Conservation (phyloP, 192 early-diverging fungal species). For the Entrophospora sp. region DNA sequence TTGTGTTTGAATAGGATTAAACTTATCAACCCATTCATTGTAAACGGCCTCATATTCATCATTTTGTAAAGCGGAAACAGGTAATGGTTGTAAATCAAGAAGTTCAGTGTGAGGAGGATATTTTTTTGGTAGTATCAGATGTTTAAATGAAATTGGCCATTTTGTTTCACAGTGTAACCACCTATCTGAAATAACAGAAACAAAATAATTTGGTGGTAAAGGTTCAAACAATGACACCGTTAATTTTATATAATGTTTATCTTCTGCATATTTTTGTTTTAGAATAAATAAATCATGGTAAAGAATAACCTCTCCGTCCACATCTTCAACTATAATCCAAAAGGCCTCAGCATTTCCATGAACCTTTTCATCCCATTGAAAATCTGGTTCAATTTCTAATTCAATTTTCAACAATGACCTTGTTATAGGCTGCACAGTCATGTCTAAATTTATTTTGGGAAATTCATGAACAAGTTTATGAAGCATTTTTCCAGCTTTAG, state of each 20-base stretch:
- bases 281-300: slow-evolving; percentile 89
- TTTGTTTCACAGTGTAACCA: slow-evolving; percentile 92
- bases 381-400: slow-evolving; percentile 88
- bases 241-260: slow-evolving; percentile 83
- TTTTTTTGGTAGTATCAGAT: slow-evolving; percentile 85
- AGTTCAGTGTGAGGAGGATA: slow-evolving; percentile 92
- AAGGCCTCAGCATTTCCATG: slow-evolving; percentile 81
- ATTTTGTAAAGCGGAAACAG: slow-evolving; percentile 69
- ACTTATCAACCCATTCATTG: slow-evolving; percentile 45
- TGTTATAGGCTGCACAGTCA: slow-evolving; percentile 89
- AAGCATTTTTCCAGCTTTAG: slow-evolving; percentile 82
- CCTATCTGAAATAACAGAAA: slow-evolving; percentile 84
- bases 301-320: slow-evolving; percentile 80
- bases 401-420: slow-evolving; percentile 85
- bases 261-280: slow-evolving; percentile 70
- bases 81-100: slow-evolving; percentile 86
- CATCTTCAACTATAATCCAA: slow-evolving; percentile 94
- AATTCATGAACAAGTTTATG: slow-evolving; percentile 89
- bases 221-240: slow-evolving; percentile 89
- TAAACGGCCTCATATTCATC: slow-evolving; percentile 66
- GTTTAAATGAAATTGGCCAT: slow-evolving; percentile 86
- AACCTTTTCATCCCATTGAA: slow-evolving; percentile 85
- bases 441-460: slow-evolving; percentile 82
- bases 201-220: slow-evolving; percentile 94
- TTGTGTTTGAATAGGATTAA: slow-evolving; percentile 97